phyloP scores from a whole-genome alignment of 106 monocot genomes.

The Phalaenopsis equestris region DNA sequence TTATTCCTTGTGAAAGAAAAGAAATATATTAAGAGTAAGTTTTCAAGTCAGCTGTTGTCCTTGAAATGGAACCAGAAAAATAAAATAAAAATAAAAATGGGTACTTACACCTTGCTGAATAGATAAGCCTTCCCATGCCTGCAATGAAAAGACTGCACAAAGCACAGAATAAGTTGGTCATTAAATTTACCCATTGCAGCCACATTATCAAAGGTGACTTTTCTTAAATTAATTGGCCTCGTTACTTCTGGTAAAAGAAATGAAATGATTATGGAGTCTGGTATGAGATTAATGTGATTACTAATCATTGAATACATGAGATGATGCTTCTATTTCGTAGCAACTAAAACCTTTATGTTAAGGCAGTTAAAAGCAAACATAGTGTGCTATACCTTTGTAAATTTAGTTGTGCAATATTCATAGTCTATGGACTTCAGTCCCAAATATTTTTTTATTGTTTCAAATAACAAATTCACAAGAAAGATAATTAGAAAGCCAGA shows the following conservation, averaged over 20 bases:
- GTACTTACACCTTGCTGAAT: constrained; percentile 63
- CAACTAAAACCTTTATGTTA: neutral
- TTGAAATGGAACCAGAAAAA: neutral
- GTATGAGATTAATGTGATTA: neutral
- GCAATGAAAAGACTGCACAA: constrained; percentile 56
- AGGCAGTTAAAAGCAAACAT: neutral
- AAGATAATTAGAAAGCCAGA: neutral
- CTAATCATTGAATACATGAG: neutral
- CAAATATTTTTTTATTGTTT: neutral
- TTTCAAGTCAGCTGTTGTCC: neutral
- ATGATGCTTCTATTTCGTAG: neutral
- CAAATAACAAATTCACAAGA: neutral
- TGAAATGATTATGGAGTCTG: no score
- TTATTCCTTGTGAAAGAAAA: neutral
- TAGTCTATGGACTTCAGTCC: neutral
- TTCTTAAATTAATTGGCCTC: neutral
- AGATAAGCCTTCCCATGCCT: constrained; percentile 75
- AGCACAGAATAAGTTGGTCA: neutral
- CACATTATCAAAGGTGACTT: neutral
- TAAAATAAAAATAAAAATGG: neutral
- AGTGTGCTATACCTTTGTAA: neutral
- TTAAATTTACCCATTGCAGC: neutral
- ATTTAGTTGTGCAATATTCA: neutral
- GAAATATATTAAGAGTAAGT: neutral
- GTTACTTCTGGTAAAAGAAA: neutral